phyloP scores from a whole-genome alignment of 768 basidiomycete genomes.

The Mrakia frigida region DNA sequence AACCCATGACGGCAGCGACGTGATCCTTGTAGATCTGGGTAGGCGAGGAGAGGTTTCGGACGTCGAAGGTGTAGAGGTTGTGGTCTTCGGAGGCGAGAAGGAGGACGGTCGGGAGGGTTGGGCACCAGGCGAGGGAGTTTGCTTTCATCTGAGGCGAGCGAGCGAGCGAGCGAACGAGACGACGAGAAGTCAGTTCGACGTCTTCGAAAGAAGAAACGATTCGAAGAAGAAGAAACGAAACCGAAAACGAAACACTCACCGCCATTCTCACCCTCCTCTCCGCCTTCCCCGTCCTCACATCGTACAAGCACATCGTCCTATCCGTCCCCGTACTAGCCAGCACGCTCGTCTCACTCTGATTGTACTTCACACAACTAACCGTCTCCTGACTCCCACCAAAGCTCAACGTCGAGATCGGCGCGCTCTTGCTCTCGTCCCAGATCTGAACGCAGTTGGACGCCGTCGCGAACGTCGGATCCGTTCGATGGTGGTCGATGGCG shows the following conservation, averaged over 20 bases:
- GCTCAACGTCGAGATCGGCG: constrained; percentile 77
- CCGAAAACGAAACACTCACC: constrained; percentile 48
- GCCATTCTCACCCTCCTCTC: constrained; percentile 87
- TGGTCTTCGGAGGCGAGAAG: constrained; percentile 98
- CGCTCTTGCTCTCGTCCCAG: constrained; percentile 97
- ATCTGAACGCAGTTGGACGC: constrained; percentile 89
- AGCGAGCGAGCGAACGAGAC: constrained; percentile 27
- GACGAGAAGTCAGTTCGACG: background rate
- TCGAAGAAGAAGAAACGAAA: background rate
- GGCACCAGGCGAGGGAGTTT: constrained; percentile 91
- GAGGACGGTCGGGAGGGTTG: constrained; percentile 83
- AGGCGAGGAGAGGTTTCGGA: constrained; percentile 72
- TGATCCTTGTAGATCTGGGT: constrained; percentile 95
- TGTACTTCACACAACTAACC: constrained; percentile 81
- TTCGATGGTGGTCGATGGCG: constrained; percentile 88
- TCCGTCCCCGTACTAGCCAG: constrained; percentile 94
- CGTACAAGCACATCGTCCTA: constrained; percentile 91
- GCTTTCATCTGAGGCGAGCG: constrained; percentile 61
- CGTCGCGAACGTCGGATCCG: constrained; percentile 84
- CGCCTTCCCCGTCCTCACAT: constrained; percentile 93
- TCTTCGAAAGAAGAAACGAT: background rate
- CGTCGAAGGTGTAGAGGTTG: constrained; percentile 96
- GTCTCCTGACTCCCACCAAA: constrained; percentile 86
- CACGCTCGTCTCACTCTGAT: constrained; percentile 86
- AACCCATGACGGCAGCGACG: constrained; percentile 91